Percentiles rank a stretch among this genome's conserved stretches.
Conservation (phyloP, 768 basidiomycete species). For the Boletus vermiculosoides region DNA sequence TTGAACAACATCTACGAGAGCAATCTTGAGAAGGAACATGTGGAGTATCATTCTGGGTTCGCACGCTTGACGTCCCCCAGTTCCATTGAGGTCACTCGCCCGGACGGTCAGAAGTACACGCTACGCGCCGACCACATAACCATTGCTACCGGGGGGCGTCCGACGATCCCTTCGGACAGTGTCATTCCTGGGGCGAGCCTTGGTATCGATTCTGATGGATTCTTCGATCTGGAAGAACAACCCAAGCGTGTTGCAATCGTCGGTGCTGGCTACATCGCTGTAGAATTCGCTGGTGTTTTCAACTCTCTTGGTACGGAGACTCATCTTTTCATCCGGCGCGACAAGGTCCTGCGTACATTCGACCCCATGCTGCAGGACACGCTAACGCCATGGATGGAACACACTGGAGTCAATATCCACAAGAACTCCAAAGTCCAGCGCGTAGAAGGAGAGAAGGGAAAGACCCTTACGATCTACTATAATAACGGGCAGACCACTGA, state of each 20-base stretch:
- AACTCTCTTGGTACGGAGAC: constrained; percentile 89
- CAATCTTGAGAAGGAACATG: constrained; percentile 84
- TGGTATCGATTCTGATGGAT: constrained; percentile 93
- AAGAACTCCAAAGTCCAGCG: constrained; percentile 70
- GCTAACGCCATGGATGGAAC: constrained; percentile 88
- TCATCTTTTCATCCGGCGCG: constrained; percentile 86
- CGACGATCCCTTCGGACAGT: constrained; percentile 74
- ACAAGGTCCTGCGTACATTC: constrained; percentile 90
- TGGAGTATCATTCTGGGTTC: constrained; percentile 82
- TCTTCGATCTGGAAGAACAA: constrained; percentile 88
- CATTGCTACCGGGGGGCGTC: constrained; percentile 84
- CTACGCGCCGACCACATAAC: constrained; percentile 76
- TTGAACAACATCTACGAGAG: constrained; percentile 90
- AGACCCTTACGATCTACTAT: constrained; percentile 72
- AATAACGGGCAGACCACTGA: constrained; percentile 75
- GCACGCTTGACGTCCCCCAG: constrained; percentile 70
- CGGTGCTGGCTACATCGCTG: constrained; percentile 97
- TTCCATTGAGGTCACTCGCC: constrained; percentile 68
- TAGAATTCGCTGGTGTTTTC: constrained; percentile 94
- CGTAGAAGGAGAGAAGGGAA: constrained; percentile 72
- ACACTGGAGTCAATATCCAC: constrained; percentile 90
- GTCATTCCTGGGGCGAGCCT: constrained; percentile 86
- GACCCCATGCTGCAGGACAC: constrained; percentile 84
- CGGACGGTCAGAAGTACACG: constrained; percentile 67
- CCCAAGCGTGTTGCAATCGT: constrained; percentile 93